Evolutionary conservation across 768 basidiomycete genomes (phyloP).

Genomic region (Podaxis sp.): DNA sequence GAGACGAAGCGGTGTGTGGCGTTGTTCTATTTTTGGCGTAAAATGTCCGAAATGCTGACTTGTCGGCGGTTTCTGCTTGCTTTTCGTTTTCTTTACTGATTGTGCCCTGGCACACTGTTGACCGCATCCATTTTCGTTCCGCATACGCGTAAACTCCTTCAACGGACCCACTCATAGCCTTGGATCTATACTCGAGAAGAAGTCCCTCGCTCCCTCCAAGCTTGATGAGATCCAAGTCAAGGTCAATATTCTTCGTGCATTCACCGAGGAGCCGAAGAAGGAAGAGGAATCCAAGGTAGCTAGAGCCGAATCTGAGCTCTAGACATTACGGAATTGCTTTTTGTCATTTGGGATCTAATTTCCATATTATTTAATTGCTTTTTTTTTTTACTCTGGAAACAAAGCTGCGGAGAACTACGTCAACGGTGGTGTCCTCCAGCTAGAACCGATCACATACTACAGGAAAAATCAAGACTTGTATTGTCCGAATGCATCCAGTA

Average conservation of each 20-base stretch:
- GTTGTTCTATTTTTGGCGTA: slow-evolving; percentile 15
- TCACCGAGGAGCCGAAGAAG: slow-evolving; percentile 43
- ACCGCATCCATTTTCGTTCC: not conserved
- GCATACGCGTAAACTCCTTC: not conserved
- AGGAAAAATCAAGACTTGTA: not conserved
- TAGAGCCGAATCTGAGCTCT: slow-evolving; percentile 45
- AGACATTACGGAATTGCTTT: slow-evolving; percentile 16
- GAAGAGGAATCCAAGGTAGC: slow-evolving; percentile 35
- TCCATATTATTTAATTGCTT: slow-evolving; percentile 6
- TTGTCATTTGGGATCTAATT: slow-evolving; percentile 2
- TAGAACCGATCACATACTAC: not conserved
- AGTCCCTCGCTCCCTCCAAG: slow-evolving; percentile 73
- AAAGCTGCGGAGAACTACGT: not conserved
- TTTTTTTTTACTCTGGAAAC: not conserved
- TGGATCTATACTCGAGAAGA: slow-evolving; percentile 73
- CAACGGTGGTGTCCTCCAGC: not conserved
- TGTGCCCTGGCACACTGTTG: not conserved
- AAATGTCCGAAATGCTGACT: slow-evolving; percentile 9
- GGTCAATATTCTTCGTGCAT: slow-evolving; percentile 78
- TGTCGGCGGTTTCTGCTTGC: not conserved
- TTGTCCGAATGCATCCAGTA: not conserved
- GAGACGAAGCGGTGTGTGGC: slow-evolving; percentile 73
- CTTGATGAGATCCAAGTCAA: slow-evolving; percentile 94
- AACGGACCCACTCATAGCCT: slow-evolving; percentile 44
- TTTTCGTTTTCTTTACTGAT: not conserved